Base-by-base conservation (phyloP, 2,329 filamentous ascomycete genomes). In the Paraphoma sp. region DNA sequence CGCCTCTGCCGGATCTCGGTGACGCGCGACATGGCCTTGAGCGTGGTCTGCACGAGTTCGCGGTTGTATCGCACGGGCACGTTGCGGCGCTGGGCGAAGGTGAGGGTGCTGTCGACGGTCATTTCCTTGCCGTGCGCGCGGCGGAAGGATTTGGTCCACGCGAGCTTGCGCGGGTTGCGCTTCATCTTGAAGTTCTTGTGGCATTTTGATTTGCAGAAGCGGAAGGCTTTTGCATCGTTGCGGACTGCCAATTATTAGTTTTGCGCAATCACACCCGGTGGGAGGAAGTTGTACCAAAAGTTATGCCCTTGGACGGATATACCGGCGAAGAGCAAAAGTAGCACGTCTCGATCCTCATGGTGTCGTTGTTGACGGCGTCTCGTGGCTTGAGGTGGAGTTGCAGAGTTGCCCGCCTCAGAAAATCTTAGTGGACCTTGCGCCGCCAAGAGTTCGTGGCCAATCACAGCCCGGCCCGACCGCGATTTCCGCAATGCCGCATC, bases 1-100 rank as follows among this genome's bases (percentile, higher is more conserved):
- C 95, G 86, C 75, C 88, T 87, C 56, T 86, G 79, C 52, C 93
- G 85, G 79, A 98, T 94, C 83, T 97, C 93, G 70, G 86, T 83
- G 69, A 98, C 89, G 63, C 94, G 87, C 80, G 92, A 85, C 93
- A 99, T 99, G 66, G 93, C 94, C 75, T 90, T 87, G 78, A 98
- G 84, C 14, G 95, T 98, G 73, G 90, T 92, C 68, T 86, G 85
- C 63, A 97, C 88, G 63, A 97, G 87, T 69, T 96, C 92, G 78
- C 95, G 89, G 86, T 97, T 92, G 87, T 99, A 99, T 75, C 94
- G 92, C 60, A 96, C 87, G 65, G 95, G 95, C 31, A 96, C 87
- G 83, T 99, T 97, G 83, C 95, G 91, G 75, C 92, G 90, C 67
- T 92, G 91, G 61, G 92, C 90, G 81, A 98, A 97, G 74, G 92